Evolutionary conservation across 805 yeast genomes (phyloP).

Genomic region (Ogataea pilisensis): DNA sequence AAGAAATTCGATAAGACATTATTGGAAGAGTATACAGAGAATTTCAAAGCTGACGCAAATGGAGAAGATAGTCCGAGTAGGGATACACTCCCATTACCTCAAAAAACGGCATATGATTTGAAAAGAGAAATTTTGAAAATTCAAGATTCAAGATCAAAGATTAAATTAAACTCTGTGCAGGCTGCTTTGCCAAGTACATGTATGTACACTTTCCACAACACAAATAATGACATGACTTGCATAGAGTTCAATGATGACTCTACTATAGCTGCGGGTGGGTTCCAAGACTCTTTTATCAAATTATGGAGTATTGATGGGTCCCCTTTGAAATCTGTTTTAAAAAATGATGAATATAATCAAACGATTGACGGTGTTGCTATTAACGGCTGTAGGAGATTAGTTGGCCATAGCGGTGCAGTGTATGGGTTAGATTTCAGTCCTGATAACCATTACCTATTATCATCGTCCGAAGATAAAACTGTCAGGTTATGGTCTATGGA

Average conservation of each 20-base stretch:
- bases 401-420: conserved; percentile 95
- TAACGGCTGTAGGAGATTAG: conserved; percentile 44
- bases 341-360: conserved; percentile 47
- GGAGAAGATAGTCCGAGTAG: conserved; percentile 66
- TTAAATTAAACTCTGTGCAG: conserved; percentile 64
- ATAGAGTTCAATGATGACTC: conserved; percentile 85
- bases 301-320: conserved; percentile 93
- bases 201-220: conserved; percentile 97
- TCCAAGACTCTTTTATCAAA: conserved; percentile 85
- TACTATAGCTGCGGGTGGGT: conserved; percentile 87
- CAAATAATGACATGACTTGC: conserved; percentile 83
- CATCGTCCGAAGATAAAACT: conserved; percentile 88
- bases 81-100: conserved; percentile 81
- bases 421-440: conserved; percentile 90
- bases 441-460: conserved; percentile 73
- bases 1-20: conserved; percentile 37
- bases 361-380: conserved; percentile 28
- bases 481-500: conserved; percentile 93
- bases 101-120: conserved; percentile 73
- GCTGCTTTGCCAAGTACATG: conserved; percentile 91
- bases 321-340: conserved; percentile 61
- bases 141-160: conserved; percentile 75
- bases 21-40: conserved; percentile 61
- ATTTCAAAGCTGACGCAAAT: conserved; percentile 48
- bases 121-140: conserved; percentile 74